Evolutionary conservation across 768 basidiomycete species (phyloP).

Genomic region (Chalciporus chontae): DNA sequence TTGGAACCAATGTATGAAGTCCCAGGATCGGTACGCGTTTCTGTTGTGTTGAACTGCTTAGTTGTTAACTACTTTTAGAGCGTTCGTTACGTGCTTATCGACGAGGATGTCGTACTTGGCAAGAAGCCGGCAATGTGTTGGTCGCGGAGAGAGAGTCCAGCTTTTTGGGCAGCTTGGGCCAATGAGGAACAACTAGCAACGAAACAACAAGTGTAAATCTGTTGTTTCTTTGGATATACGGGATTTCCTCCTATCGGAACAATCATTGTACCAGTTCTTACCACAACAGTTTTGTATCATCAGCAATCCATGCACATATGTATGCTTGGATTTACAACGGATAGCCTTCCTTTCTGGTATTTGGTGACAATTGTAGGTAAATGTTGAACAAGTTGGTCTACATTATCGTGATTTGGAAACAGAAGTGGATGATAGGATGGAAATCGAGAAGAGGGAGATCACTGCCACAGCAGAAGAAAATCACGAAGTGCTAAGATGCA

Average conservation of each 20-base stretch:
- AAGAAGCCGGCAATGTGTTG: conserved; percentile 69
- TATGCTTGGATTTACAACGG: not conserved
- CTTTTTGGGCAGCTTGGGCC: conserved; percentile 78
- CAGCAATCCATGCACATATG: not conserved
- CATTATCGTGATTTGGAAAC: conserved; percentile 21
- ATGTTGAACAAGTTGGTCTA: conserved; percentile 26
- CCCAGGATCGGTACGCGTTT: conserved; percentile 64
- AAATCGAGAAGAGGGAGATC: not conserved
- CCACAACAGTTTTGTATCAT: not conserved
- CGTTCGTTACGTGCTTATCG: conserved; percentile 80
- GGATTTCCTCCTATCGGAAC: not conserved
- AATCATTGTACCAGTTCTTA: not conserved
- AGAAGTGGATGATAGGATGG: conserved; percentile 12
- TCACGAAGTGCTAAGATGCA: conserved; percentile 9
- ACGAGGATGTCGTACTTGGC: conserved; percentile 65
- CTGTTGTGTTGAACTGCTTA: not conserved
- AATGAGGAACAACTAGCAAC: conserved; percentile 48
- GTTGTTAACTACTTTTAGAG: conserved; percentile 41
- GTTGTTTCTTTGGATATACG: not conserved
- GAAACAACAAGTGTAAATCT: conserved; percentile 12
- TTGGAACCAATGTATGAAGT: conserved; percentile 92
- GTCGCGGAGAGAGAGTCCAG: conserved; percentile 59
- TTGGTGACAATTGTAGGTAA: conserved; percentile 26
- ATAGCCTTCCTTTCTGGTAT: conserved; percentile 22
- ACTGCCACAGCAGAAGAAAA: conserved; percentile 9